Conservation (phyloP, 2,329 filamentous ascomycete genomes). For the Xylariaceae sp. region DNA sequence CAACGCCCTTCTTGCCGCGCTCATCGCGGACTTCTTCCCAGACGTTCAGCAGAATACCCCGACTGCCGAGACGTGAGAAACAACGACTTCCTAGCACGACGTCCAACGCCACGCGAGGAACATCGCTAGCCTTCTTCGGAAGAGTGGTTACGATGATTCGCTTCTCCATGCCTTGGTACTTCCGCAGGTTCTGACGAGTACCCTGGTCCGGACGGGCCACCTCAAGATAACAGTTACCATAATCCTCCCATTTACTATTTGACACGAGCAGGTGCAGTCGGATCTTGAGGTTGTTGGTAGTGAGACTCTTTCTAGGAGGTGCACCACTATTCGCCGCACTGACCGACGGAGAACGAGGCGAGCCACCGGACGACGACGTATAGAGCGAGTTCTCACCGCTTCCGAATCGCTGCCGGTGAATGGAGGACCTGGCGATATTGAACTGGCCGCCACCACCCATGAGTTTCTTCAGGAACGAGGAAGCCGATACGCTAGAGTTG, state of each 20-base stretch:
- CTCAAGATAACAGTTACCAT: constrained; percentile 76
- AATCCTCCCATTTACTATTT: constrained; percentile 80
- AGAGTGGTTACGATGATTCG: constrained; percentile 73
- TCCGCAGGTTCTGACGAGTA: constrained; percentile 52
- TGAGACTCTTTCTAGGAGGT: constrained; percentile 47
- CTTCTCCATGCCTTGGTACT: constrained; percentile 69
- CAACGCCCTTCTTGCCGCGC: constrained; percentile 49
- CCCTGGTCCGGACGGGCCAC: constrained; percentile 70
- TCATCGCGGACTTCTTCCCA: constrained; percentile 71
- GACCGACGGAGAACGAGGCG: constrained; percentile 53
- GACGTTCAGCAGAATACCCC: constrained; percentile 82
- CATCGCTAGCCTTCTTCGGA: constrained; percentile 52
- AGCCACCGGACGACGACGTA: constrained; percentile 48
- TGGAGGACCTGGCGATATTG: constrained; percentile 74
- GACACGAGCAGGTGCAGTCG: constrained; percentile 75
- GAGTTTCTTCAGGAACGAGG: constrained; percentile 73
- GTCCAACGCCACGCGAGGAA: constrained; percentile 59
- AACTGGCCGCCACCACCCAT: constrained; percentile 68
- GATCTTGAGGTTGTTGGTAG: constrained; percentile 76
- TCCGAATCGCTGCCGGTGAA: constrained; percentile 53
- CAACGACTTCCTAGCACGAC: constrained; percentile 78
- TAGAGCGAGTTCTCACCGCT: constrained; percentile 56
- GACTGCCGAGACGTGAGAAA: constrained; percentile 76
- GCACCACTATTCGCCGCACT: constrained; percentile 46
- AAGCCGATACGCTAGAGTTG: constrained; percentile 54